These are phyloP conservation scores for Coelastrella sp. DNA, from an alignment of 139 green algal genomes.

Conservation along the genomic window DNA sequence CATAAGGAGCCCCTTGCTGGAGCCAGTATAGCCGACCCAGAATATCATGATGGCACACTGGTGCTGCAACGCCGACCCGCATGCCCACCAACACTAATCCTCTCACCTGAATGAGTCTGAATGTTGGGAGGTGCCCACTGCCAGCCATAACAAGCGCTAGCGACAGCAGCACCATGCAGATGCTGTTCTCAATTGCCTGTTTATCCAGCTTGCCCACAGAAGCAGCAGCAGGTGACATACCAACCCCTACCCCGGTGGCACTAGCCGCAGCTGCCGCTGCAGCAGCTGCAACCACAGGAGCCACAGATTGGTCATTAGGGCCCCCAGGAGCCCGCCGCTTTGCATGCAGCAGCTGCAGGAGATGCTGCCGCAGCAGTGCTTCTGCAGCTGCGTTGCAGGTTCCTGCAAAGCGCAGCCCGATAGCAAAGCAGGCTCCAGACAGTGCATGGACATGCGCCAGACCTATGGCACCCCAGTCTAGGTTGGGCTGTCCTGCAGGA, in stretches of 20 bases:
- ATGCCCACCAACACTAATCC: neutral
- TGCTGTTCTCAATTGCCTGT: slow-evolving; percentile 70
- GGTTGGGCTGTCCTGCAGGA: neutral
- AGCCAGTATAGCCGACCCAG: too few relatives aligned
- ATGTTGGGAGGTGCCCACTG: slow-evolving; percentile 88
- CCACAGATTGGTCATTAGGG: slow-evolving; percentile 59
- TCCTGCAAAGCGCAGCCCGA: slow-evolving; percentile 92
- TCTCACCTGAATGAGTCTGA: slow-evolving; percentile 84
- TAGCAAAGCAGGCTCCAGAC: slow-evolving; percentile 87
- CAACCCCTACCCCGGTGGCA: neutral
- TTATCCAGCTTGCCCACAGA: slow-evolving; percentile 57
- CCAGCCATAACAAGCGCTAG: slow-evolving; percentile 94
- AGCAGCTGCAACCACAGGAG: slow-evolving; percentile 6
- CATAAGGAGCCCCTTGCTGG: too few relatives aligned
- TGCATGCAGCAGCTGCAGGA: slow-evolving; percentile 76
- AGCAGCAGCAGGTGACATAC: slow-evolving; percentile 16
- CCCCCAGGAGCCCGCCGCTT: slow-evolving; percentile 64
- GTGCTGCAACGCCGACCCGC: too few relatives aligned
- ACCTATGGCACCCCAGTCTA: slow-evolving; percentile 21
- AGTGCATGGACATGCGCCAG: slow-evolving; percentile 58
- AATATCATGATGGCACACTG: too few relatives aligned
- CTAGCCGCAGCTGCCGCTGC: slow-evolving; percentile 21
- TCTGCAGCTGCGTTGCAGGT: slow-evolving; percentile 64
- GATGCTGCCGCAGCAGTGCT: slow-evolving; percentile 69
- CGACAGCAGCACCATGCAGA: slow-evolving; percentile 77